Evolutionary conservation across 2,329 filamentous ascomycete species (phyloP).

Genomic region (Davidsoniella australis): DNA sequence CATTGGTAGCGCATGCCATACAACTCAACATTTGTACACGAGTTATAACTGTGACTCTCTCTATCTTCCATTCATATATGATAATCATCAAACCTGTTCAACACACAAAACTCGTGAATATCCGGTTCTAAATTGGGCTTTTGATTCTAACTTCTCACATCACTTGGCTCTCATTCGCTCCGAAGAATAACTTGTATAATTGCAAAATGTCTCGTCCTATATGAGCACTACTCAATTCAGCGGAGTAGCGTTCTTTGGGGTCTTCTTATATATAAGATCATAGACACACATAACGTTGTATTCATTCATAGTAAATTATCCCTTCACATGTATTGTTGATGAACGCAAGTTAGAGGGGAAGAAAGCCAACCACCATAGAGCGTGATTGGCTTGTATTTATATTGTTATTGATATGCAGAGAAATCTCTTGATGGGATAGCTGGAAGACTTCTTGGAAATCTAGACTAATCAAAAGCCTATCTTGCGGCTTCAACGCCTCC

Average conservation of each 20-base stretch:
- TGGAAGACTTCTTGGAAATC: not conserved
- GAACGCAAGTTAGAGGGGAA: too few relatives aligned
- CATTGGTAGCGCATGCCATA: too few relatives aligned
- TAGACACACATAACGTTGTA: not conserved
- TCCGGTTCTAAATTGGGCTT: conserved; percentile 6
- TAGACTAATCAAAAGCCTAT: not conserved
- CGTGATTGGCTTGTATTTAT: too few relatives aligned
- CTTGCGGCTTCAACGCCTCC: not conserved
- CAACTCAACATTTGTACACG: too few relatives aligned
- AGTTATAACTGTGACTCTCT: too few relatives aligned
- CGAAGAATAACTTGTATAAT: not conserved
- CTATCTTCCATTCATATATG: too few relatives aligned
- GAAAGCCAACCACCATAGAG: too few relatives aligned
- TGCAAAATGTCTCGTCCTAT: not conserved
- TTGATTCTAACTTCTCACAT: not conserved
- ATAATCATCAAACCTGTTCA: too few relatives aligned
- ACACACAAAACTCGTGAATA: not conserved
- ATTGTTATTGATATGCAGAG: too few relatives aligned
- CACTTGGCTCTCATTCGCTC: conserved; percentile 5
- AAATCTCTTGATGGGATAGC: too few relatives aligned
- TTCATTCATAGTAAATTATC: too few relatives aligned
- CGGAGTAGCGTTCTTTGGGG: not conserved
- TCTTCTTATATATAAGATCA: not conserved
- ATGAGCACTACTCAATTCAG: not conserved
- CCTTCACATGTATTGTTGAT: too few relatives aligned